Evolutionary conservation across 805 yeast species (phyloP).

Genomic region (Wickerhamiella domercqiae): DNA sequence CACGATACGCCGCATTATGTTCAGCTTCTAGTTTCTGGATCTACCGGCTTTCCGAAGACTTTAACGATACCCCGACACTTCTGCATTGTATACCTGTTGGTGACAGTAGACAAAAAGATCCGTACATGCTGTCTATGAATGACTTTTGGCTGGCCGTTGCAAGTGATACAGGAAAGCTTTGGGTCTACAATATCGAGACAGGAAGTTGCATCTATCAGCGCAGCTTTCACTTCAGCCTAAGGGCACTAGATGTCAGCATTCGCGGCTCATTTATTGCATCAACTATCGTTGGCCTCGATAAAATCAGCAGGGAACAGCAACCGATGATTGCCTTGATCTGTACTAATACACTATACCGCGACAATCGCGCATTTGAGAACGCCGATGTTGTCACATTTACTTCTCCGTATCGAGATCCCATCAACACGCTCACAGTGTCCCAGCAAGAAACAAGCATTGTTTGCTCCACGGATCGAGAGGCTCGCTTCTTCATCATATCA

Average conservation of each 20-base stretch:
- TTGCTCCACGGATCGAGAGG: constrained; percentile 64
- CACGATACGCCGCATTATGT: constrained; percentile 49
- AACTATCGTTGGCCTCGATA: constrained; percentile 70
- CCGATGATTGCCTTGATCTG: constrained; percentile 53
- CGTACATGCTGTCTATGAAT: constrained; percentile 29
- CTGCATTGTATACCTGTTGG: constrained; percentile 52
- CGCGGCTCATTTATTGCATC: constrained; percentile 54
- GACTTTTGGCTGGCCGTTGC: constrained; percentile 47
- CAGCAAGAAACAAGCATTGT: constrained; percentile 53
- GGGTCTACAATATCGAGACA: constrained; percentile 43
- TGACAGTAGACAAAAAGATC: constrained; percentile 29
- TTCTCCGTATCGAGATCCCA: constrained; percentile 75
- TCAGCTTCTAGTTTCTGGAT: constrained; percentile 63
- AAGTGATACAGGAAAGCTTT: constrained; percentile 55
- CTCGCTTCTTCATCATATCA: constrained; percentile 62
- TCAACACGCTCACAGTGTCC: constrained; percentile 59
- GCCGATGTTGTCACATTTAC: constrained; percentile 58
- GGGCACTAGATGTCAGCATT: constrained; percentile 61
- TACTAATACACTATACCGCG: background rate
- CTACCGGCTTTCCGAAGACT: constrained; percentile 35
- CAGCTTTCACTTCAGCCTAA: constrained; percentile 54
- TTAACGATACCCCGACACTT: constrained; percentile 37
- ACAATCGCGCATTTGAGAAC: constrained; percentile 20
- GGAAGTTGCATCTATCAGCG: constrained; percentile 60
- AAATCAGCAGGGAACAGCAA: constrained; percentile 52